Evolutionary conservation across 202 grass and related monocot genomes (phyloP).

Genomic region (Schoenoplectus tabernaemontani): DNA sequence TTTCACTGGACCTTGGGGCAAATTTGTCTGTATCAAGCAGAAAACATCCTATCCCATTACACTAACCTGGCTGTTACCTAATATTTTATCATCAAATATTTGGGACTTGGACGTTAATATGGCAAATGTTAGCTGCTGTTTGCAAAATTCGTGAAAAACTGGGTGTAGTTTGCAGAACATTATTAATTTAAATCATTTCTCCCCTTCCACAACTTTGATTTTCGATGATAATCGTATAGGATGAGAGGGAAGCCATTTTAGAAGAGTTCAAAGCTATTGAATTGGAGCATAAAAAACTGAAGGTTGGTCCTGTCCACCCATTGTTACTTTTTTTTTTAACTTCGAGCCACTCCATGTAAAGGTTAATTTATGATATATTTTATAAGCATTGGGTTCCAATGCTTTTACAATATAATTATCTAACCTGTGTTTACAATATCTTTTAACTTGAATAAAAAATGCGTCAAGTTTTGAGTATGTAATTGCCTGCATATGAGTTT

Average conservation of each 20-base stretch:
- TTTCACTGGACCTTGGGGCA: background rate
- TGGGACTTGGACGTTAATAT: background rate
- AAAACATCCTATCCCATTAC: too few relatives aligned
- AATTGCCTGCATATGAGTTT: background rate
- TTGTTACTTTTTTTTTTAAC: background rate
- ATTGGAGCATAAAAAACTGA: conserved; percentile 66
- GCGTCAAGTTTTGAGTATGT: background rate
- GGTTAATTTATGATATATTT: background rate
- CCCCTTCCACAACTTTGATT: background rate
- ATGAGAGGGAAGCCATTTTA: conserved; percentile 72
- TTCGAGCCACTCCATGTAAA: conserved; percentile 18
- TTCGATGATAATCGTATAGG: conserved; percentile 31
- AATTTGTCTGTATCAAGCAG: background rate
- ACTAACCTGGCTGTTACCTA: background rate
- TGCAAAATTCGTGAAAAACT: background rate
- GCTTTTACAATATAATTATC: background rate
- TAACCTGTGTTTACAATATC: background rate
- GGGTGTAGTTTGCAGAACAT: background rate
- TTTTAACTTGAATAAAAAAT: background rate
- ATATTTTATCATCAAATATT: too few relatives aligned
- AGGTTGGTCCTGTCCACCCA: conserved; percentile 32
- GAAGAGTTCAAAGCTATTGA: conserved; percentile 61
- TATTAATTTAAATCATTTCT: background rate
- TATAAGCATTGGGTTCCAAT: background rate
- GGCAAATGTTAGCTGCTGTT: background rate